These are phyloP conservation scores for Hemisphaericaspora xylofermentans DNA, from an alignment of 1,139 yeast genomes.

Conservation along the genomic window DNA sequence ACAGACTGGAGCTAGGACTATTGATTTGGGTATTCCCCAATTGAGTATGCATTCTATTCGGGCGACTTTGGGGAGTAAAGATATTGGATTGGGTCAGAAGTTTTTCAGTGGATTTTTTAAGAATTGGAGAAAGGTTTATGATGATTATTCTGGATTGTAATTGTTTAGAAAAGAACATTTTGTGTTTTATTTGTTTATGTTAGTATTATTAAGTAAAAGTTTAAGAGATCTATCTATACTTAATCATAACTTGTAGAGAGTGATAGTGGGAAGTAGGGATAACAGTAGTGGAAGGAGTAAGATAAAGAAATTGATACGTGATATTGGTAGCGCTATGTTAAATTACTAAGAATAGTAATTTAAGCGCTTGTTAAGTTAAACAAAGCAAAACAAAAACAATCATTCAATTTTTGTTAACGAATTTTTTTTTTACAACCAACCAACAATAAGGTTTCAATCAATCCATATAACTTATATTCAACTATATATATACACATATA, in stretches of 20 bases:
- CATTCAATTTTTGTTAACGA: background rate
- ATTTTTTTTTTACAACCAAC: background rate
- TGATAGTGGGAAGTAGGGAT: too few species aligned
- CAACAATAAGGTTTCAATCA: too few species aligned
- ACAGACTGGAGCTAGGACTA: conserved; percentile 44
- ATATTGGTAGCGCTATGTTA: too few species aligned
- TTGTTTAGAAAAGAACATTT: background rate
- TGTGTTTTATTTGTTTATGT: background rate
- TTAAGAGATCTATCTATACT: too few species aligned
- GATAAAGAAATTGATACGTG: too few species aligned
- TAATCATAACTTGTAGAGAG: too few species aligned
- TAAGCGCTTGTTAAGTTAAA: too few species aligned
- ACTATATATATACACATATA: background rate
- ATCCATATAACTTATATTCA: too few species aligned
- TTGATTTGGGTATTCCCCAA: conserved; percentile 48
- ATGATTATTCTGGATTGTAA: conserved; percentile 23
- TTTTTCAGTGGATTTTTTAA: conserved; percentile 38
- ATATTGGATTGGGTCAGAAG: conserved; percentile 42
- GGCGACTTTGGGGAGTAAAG: conserved; percentile 43
- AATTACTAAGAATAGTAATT: too few species aligned
- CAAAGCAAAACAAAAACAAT: background rate
- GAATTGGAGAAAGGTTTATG: conserved; percentile 34
- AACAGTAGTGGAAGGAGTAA: too few species aligned
- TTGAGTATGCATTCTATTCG: conserved; percentile 49
- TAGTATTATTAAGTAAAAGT: background rate